Conservation (phyloP, 1,139 yeast genomes). For the Pichia sp. region DNA sequence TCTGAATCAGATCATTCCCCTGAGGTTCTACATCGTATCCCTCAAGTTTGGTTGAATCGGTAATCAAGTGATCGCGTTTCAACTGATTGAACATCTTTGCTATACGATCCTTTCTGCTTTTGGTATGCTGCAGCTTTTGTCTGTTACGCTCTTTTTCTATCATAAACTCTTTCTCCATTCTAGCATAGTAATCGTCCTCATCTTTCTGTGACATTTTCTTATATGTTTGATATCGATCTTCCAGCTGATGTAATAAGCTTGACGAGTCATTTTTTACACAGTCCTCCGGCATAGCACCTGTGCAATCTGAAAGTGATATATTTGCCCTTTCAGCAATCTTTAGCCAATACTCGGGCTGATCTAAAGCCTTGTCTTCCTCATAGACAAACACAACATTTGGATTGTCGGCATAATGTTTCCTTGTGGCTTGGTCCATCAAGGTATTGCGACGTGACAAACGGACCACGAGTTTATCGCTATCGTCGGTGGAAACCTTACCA, state of each 20-base stretch:
- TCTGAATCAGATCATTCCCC: too few species aligned
- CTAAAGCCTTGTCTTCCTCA: slow-evolving; percentile 12
- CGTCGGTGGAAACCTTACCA: not conserved
- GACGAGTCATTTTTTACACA: too few species aligned
- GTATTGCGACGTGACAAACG: slow-evolving; percentile 11
- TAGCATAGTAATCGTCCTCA: slow-evolving; percentile 22
- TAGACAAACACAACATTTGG: slow-evolving; percentile 13
- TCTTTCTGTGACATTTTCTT: slow-evolving; percentile 19
- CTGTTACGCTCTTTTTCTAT: slow-evolving; percentile 16
- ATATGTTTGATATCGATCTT: slow-evolving; percentile 18
- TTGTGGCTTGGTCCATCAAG: slow-evolving; percentile 13
- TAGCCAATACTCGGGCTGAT: slow-evolving; percentile 21
- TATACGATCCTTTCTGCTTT: slow-evolving; percentile 14
- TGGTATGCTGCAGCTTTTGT: slow-evolving; percentile 13
- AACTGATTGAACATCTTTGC: slow-evolving; percentile 8
- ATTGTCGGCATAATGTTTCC: slow-evolving; percentile 16
- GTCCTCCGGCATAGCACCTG: too few species aligned
- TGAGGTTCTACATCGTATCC: too few species aligned
- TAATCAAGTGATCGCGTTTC: not conserved
- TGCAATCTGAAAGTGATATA: too few species aligned
- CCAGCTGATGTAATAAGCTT: slow-evolving; percentile 8
- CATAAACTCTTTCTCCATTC: slow-evolving; percentile 19
- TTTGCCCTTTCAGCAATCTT: slow-evolving; percentile 23
- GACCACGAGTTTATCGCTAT: slow-evolving; percentile 2
- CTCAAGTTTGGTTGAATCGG: too few species aligned